phyloP scores from a whole-genome alignment of 371 early-diverging fungal genomes.

The Funneliformis caledonium region DNA sequence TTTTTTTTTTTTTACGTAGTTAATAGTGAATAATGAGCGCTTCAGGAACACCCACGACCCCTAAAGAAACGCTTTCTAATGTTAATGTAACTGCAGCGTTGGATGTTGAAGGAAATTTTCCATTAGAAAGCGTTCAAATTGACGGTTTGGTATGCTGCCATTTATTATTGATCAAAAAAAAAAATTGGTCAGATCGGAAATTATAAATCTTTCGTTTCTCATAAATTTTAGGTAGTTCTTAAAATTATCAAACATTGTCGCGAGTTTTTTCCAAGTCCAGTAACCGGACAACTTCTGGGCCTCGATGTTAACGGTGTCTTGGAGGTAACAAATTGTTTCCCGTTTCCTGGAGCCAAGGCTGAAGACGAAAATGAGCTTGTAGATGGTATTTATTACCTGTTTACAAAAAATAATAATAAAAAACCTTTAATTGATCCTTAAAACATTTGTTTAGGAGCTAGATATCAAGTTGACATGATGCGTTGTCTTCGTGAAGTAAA shows the following conservation, averaged over 20 bases:
- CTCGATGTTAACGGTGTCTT: constrained; percentile 83
- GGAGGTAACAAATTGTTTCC: constrained; percentile 91
- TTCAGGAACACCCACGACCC: not conserved
- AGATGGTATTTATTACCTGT: constrained; percentile 36
- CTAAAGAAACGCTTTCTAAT: constrained; percentile 39
- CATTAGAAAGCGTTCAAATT: constrained; percentile 58
- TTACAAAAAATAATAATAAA: not conserved
- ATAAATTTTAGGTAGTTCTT: constrained; percentile 69
- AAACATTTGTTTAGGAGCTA: constrained; percentile 53
- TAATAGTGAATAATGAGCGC: not conserved
- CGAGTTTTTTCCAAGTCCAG: constrained; percentile 77
- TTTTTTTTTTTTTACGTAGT: not conserved
- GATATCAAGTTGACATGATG: constrained; percentile 94
- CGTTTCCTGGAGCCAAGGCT: constrained; percentile 69
- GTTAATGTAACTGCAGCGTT: constrained; percentile 52
- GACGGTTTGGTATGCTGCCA: constrained; percentile 61
- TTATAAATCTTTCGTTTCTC: not conserved
- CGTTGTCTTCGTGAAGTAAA: constrained; percentile 90
- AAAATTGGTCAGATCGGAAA: not conserved
- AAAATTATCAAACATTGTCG: constrained; percentile 97
- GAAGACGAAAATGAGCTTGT: constrained; percentile 42
- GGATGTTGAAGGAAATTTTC: constrained; percentile 52
- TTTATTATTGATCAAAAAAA: not conserved
- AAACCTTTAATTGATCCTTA: not conserved
- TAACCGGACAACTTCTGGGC: constrained; percentile 90